A percentile compares a stretch with the other conserved stretches of the same genome.
Evolutionary conservation across 495 filamentous ascomycete species (phyloP).

Genomic region (Parathielavia hyrcaniae): DNA sequence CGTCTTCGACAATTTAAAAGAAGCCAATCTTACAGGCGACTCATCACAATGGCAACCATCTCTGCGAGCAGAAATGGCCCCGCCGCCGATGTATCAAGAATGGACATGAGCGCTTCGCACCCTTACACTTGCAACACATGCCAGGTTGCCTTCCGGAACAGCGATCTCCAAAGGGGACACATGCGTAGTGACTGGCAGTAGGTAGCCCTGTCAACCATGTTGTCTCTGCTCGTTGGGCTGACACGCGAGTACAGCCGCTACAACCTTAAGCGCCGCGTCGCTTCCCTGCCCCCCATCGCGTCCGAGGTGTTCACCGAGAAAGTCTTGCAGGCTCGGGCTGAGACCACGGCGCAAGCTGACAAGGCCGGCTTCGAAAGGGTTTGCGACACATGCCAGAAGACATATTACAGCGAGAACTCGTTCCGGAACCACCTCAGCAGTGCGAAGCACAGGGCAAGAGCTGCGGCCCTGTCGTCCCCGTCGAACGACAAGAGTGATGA

Average conservation of each 20-base stretch:
- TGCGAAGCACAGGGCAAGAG: slow-evolving; percentile 77
- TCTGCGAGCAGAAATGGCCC: slow-evolving; percentile 35
- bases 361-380: slow-evolving; percentile 82
- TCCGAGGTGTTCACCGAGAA: slow-evolving; percentile 95
- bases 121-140: slow-evolving; percentile 98
- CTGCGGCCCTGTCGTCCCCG: slow-evolving; percentile 35
- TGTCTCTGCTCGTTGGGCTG: slow-evolving; percentile 6
- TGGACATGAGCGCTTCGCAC: slow-evolving; percentile 51
- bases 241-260: slow-evolving; percentile 60
- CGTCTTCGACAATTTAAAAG: background rate
- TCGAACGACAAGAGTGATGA: slow-evolving; percentile 45
- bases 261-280: slow-evolving; percentile 93
- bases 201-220: slow-evolving; percentile 34
- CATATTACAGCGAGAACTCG: slow-evolving; percentile 92
- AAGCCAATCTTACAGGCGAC: background rate
- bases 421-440: slow-evolving; percentile 89
- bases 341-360: slow-evolving; percentile 72
- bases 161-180: slow-evolving; percentile 87
- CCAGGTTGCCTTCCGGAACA: slow-evolving; percentile 89
- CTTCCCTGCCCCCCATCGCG: slow-evolving; percentile 81
- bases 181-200: slow-evolving; percentile 99
- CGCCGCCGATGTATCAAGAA: slow-evolving; percentile 24
- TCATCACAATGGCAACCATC: slow-evolving; percentile 50
- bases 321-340: slow-evolving; percentile 85
- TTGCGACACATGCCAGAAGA: slow-evolving; percentile 80